Base-by-base conservation (phyloP, 148 eudicot species). In the Nepenthes gracilis region DNA sequence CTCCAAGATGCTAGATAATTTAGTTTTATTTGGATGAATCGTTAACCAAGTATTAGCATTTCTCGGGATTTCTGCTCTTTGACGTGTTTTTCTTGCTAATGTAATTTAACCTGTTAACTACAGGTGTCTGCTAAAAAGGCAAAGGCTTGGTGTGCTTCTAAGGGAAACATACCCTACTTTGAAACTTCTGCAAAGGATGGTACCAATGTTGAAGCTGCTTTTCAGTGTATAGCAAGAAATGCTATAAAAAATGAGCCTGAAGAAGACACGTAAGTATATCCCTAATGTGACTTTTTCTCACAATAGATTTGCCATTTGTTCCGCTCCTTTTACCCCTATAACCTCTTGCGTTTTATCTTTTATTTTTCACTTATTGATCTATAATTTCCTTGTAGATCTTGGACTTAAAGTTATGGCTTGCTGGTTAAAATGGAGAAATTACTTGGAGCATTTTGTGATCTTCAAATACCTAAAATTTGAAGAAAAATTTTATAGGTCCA, bases 111-210 rank as follows among this genome's bases (percentile, higher is more conserved):
- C 45, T 43, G 61, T 47, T 47, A 55, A 62, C 36, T 47, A 32
- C 54, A 83, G 88, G 88, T 83, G 43, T 83, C 88, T 40, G 78
- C 78, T 50, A 83, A 83, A 78, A 83, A 83, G 70, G 87, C 87
- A 6, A 68, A 74, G 74, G 82, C 88, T 47, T 83, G 88, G 88
- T 83, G 88, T 69, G 84, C 88, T 35, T 83, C 88, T 9, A 82
- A 82, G 69, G 81, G 86, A 54, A 76, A 78, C 64, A 78, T 81
- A 59, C 86, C 86, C 43, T 81, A 78, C 77, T 81, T 78, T 59
- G 86, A 81, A 64, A 82, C 86, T 35, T 82, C 86, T 53, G 86
- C 86, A 9, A 82, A 82, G 68, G 86, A 76, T 13, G 83, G 86
- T 12, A 47, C 74, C 13, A 78, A 82, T 69, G 86, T 82, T 43